phyloP scores from a whole-genome alignment of 2,329 filamentous ascomycete species.

The Xylariales sp. region DNA sequence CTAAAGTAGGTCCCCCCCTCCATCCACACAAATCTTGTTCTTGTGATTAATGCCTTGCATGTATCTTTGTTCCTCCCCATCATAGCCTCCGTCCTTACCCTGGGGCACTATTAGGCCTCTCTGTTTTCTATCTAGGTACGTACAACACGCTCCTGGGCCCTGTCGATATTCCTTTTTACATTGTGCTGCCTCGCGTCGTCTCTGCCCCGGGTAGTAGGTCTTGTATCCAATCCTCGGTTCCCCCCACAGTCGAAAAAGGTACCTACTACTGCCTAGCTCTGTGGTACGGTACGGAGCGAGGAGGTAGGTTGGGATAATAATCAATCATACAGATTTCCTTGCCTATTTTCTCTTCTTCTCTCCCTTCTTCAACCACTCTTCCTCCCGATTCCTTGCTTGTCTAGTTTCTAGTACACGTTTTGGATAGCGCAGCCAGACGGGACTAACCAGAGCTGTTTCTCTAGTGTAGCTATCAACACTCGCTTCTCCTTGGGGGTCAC shows the following conservation, averaged over 20 bases:
- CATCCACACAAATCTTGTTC: too few relatives aligned
- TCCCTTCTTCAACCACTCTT: neutral
- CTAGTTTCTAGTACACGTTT: constrained; percentile 1
- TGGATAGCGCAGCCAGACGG: neutral
- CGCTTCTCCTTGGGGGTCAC: constrained; percentile 6
- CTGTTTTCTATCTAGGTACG: constrained; percentile 5
- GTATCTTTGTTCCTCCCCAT: neutral
- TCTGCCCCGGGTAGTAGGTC: constrained; percentile 1
- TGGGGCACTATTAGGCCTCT: neutral
- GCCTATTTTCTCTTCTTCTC: constrained; percentile 12
- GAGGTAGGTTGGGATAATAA: constrained; percentile 4
- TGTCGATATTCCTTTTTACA: neutral
- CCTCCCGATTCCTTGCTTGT: constrained; percentile 4
- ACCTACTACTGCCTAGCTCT: constrained; percentile 8
- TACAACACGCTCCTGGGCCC: neutral
- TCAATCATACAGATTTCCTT: neutral
- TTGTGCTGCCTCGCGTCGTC: constrained; percentile 21
- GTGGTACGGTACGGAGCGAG: neutral
- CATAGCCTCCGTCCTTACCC: constrained; percentile 1
- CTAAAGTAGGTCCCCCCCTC: too few relatives aligned
- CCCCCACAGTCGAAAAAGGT: constrained; percentile 6
- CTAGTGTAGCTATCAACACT: neutral
- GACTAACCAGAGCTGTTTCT: neutral
- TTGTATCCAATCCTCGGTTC: constrained; percentile 15
- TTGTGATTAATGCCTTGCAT: too few relatives aligned